Base-by-base conservation (phyloP, 225 moss, liverwort and hornwort genomes). In the Takakia lepidozioides region DNA sequence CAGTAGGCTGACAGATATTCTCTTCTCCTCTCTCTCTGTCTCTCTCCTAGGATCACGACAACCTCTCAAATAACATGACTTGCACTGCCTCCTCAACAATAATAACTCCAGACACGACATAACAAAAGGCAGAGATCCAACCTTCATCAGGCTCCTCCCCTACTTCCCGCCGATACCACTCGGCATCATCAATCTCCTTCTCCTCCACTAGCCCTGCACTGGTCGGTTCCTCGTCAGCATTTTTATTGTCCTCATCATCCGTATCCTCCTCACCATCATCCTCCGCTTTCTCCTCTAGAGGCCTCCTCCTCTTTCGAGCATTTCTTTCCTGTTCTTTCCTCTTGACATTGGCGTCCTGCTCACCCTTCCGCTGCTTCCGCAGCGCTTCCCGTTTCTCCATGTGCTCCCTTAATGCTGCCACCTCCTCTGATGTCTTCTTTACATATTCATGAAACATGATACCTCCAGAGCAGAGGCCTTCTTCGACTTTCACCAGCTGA, bases 401-500 rank as follows among this genome's bases (percentile, higher is more conserved):
- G 15, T 71, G 78, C 39, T 75, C 83, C 58, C 78, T 65, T 13
- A 98, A 58, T 52, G 72, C 65, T 58, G 80, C 49, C 27, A 98
- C 69, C 63, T 98, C 84, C 49, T 87, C 98, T 0, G 87, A 65
- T 10, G 83, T 85, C 66, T 98, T 98, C 63, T 83, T 83, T 30
- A 87, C 85, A 60, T 83, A 98, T 59, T 98, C 91, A 44, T 91
- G 98, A 56, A 91, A 98, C 87, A 91, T 81, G 5, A 98, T 73
- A 49, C 65, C 91, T 37, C 91, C 98, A 27, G 82, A 75, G 51
- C 87, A 87, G 14, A 98, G 87, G 45, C 98, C 91, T 66, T 98
- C 91, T 61, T 98, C 98, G 17, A 98, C 91, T 83, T 98, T 98
- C 55, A 98, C 83, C 27, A 98, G 78, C 64, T 91, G 98, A 48